These are phyloP conservation scores for Ambispora gerdemannii DNA, from an alignment of 192 early-diverging fungal species.

Conservation along the genomic window DNA sequence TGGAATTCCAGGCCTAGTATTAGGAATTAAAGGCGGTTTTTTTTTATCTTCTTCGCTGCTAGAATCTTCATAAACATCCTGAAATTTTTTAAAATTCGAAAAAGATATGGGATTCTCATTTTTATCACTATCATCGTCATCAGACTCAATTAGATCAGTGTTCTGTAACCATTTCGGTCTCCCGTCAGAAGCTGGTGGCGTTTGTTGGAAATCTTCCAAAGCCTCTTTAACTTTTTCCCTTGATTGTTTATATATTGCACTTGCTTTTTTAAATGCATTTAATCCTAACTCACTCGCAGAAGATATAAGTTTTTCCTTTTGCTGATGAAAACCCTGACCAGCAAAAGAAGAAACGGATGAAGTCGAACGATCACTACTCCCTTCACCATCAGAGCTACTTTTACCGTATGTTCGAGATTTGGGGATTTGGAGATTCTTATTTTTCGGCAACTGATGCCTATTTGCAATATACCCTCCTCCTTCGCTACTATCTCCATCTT, in stretches of 20 bases:
- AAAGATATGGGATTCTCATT: constrained; percentile 5
- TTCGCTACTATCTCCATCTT: constrained; percentile 27
- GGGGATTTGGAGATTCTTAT: constrained; percentile 3
- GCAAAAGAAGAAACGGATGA: constrained; percentile 8
- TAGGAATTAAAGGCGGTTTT: neutral
- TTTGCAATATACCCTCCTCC: neutral
- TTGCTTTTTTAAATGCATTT: constrained; percentile 66
- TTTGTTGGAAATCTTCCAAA: constrained; percentile 53
- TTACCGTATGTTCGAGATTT: constrained; percentile 1
- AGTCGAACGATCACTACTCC: constrained; percentile 12
- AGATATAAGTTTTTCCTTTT: constrained; percentile 52
- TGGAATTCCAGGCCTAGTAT: neutral
- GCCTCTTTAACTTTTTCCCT: constrained; percentile 58
- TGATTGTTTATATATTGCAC: constrained; percentile 59
- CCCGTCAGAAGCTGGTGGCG: constrained; percentile 39
- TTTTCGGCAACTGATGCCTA: neutral
- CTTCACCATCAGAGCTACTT: constrained; percentile 22
- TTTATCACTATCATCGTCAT: constrained; percentile 32
- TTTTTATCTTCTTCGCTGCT: constrained; percentile 19
- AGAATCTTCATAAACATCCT: constrained; percentile 19
- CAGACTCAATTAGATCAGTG: constrained; percentile 27
- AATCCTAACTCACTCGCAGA: constrained; percentile 58
- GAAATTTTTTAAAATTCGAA: constrained; percentile 6
- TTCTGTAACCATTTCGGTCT: constrained; percentile 41
- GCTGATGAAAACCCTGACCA: constrained; percentile 36